phyloP scores from a whole-genome alignment of 495 filamentous ascomycete species.

The Bathelium albidoporum region DNA sequence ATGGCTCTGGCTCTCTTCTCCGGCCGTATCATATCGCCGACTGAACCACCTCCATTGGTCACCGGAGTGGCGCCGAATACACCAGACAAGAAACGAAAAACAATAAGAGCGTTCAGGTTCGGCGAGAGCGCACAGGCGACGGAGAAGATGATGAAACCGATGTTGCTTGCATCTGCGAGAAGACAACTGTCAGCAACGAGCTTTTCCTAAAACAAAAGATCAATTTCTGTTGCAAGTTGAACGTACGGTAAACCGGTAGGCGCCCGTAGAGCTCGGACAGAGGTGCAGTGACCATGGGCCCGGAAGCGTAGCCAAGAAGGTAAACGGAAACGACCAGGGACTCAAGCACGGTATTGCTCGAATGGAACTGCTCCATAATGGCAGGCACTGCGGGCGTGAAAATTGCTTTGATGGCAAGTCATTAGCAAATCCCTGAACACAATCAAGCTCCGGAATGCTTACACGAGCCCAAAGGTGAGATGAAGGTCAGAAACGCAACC shows the following conservation, averaged over 20 bases:
- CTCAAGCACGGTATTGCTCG: constrained; percentile 13
- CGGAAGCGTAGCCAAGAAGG: constrained; percentile 17
- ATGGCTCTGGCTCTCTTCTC: constrained; percentile 24
- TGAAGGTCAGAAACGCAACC: constrained; percentile 5
- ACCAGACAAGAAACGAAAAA: constrained; percentile 27
- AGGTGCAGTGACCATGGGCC: constrained; percentile 20
- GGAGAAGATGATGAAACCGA: constrained; percentile 27
- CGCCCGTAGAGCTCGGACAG: constrained; percentile 23
- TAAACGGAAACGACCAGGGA: constrained; percentile 20
- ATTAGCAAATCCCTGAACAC: neutral
- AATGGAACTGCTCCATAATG: constrained; percentile 16
- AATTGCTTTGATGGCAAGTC: constrained; percentile 8
- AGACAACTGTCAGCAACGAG: neutral
- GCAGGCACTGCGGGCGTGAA: constrained; percentile 17
- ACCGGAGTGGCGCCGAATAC: constrained; percentile 13
- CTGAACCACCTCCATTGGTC: constrained; percentile 23
- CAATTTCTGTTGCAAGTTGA: neutral
- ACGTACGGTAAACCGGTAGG: constrained; percentile 25
- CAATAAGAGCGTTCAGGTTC: constrained; percentile 19
- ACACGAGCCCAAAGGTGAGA: neutral
- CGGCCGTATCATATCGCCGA: constrained; percentile 24
- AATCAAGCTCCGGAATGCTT: neutral
- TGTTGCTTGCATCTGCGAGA: constrained; percentile 22
- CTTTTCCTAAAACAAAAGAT: neutral
- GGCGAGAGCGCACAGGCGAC: constrained; percentile 24